Base-by-base conservation (phyloP, 176 grass and related monocot species). In the Juncus inflexus region DNA sequence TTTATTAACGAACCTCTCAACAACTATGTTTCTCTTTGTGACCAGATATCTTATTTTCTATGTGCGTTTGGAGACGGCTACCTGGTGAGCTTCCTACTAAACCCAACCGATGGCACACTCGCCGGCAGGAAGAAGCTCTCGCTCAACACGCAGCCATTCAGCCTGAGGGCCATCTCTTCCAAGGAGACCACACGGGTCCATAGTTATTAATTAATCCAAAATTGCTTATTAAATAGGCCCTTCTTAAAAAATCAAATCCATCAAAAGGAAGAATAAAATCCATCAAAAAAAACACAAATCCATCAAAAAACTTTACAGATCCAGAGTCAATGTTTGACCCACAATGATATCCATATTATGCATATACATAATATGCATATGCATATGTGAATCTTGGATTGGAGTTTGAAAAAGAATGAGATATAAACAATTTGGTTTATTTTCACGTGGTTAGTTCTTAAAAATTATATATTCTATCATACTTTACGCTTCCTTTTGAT, bases 11-110 rank as follows among this genome's bases (percentile, higher is more conserved):
- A 57, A 47, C 9, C 16, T 35, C 4, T 41, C 57, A 1, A 0
- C 28, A n/a, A n/a, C n/a, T n/a, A n/a, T n/a, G n/a, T 3, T 57
- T 58, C 15, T 37, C 57, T 70, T 28, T 71, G n/a, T 37, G 12
- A 11, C 37, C 81, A 96, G 91, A 73, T 96, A 62, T 87, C 84
- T 1, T 96, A 96, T 83, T 75, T 96, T 65, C 79, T 96, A 12
- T 96, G 92, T 84, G 84, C 92, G 42, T 84, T 96, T 89, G 92
- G 92, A 71, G 87, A 96, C 69, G 92, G 92, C n/a, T 85, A 96
- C 53, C 79, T 96, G 40, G 85, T 96, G 62, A 96, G 81, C 66
- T 96, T 96, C 77, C 76, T 85, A 56, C 60, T 96, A 61, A 81
- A 91, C 84, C 66, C 63, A 58, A 83, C 62, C 62, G 79, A 79